Conservation (phyloP, 306 rosid species). For the Herpetospermum pedunculosum region DNA sequence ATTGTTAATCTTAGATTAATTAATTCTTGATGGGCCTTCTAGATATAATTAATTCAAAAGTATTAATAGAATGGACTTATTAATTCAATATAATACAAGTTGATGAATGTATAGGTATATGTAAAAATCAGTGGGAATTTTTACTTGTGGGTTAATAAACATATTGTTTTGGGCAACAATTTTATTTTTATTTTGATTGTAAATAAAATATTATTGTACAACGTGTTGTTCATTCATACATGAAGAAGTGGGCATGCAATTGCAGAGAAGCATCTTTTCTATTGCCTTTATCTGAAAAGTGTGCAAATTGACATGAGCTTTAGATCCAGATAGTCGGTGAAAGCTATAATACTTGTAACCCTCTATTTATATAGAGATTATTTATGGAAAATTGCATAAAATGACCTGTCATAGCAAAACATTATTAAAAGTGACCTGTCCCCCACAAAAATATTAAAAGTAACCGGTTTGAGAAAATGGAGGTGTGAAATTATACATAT, state of each 20-base stretch:
- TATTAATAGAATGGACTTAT: neutral
- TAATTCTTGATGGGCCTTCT: too few relatives aligned
- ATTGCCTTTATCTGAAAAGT: neutral
- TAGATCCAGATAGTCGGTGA: neutral
- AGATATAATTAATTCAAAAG: too few relatives aligned
- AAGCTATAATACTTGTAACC: neutral
- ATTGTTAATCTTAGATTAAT: too few relatives aligned
- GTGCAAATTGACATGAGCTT: neutral
- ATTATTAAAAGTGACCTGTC: too few relatives aligned
- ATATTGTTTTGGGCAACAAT: neutral
- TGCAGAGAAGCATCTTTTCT: neutral
- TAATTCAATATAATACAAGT: neutral
- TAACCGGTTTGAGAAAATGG: too few relatives aligned
- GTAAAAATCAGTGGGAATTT: neutral
- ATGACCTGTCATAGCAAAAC: too few relatives aligned
- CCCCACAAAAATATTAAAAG: too few relatives aligned
- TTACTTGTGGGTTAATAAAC: neutral
- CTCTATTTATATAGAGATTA: too few relatives aligned
- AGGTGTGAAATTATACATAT: too few relatives aligned
- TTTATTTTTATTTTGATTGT: neutral
- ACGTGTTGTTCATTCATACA: neutral
- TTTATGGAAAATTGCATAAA: too few relatives aligned
- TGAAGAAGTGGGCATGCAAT: slow-evolving; percentile 6
- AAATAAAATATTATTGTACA: neutral
- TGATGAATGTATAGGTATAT: neutral